These are phyloP conservation scores for Hyaloscypha hepaticicola DNA, from an alignment of 495 filamentous ascomycete genomes.

Conservation along the genomic window DNA sequence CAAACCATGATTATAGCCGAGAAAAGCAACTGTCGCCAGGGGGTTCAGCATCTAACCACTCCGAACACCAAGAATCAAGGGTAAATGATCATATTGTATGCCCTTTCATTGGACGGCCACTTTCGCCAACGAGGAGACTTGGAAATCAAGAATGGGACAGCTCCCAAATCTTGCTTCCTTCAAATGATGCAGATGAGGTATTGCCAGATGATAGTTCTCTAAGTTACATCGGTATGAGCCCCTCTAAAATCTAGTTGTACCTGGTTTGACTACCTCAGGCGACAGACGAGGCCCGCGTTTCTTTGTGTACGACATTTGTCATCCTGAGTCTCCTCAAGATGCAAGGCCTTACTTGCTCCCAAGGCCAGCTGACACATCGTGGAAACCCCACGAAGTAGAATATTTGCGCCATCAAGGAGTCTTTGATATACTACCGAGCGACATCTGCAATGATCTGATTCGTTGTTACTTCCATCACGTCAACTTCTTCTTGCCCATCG, in stretches of 20 bases:
- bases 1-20: not conserved
- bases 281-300: slow-evolving; percentile 22
- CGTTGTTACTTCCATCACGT: slow-evolving; percentile 39
- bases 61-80: too few relatives aligned
- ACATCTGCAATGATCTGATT: slow-evolving; percentile 27
- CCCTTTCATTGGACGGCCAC: too few relatives aligned
- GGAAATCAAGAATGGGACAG: too few relatives aligned
- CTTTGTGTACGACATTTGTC: slow-evolving; percentile 27
- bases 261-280: not conserved
- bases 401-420: slow-evolving; percentile 23
- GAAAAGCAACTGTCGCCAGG: too few relatives aligned
- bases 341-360: not conserved
- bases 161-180: too few relatives aligned
- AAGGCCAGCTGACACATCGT: not conserved
- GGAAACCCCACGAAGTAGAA: slow-evolving; percentile 25
- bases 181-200: slow-evolving; percentile 6
- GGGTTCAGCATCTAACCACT: too few relatives aligned
- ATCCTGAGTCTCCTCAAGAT: slow-evolving; percentile 21
- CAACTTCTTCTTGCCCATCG: slow-evolving; percentile 42
- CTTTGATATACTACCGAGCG: slow-evolving; percentile 20
- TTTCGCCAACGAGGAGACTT: too few relatives aligned
- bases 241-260: not conserved
- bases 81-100: too few relatives aligned
- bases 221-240: slow-evolving; percentile 12
- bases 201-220: slow-evolving; percentile 19